phyloP scores from a whole-genome alignment of 495 filamentous ascomycete genomes.

The Talaromyces adpressus region DNA sequence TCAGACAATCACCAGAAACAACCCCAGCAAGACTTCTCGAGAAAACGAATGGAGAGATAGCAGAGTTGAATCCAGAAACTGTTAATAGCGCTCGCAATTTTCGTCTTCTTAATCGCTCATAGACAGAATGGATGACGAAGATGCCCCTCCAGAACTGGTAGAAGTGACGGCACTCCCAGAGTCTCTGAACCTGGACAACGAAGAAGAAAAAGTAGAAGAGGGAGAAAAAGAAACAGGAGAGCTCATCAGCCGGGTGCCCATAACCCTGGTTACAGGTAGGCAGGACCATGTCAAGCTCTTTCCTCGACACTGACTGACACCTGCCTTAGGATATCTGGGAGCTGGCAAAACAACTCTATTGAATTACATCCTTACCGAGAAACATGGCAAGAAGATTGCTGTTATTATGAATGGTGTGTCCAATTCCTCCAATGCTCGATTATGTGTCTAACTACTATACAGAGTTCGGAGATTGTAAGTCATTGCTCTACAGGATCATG shows the following conservation, averaged over 20 bases:
- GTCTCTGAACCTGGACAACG: slow-evolving; percentile 15
- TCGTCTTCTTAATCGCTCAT: neutral
- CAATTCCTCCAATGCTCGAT: neutral
- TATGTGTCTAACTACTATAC: slow-evolving; percentile 8
- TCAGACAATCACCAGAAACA: neutral
- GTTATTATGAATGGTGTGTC: slow-evolving; percentile 87
- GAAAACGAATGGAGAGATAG: neutral
- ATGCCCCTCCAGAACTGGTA: slow-evolving; percentile 68
- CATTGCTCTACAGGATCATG: neutral
- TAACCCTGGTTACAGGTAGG: slow-evolving; percentile 88
- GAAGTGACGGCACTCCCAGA: slow-evolving; percentile 36
- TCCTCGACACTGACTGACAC: slow-evolving; percentile 26
- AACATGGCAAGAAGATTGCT: slow-evolving; percentile 94
- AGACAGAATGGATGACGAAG: slow-evolving; percentile 51
- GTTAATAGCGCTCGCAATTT: too few relatives aligned
- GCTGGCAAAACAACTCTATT: slow-evolving; percentile 93
- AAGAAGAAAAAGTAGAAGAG: neutral
- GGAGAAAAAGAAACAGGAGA: slow-evolving; percentile 28
- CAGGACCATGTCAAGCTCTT: slow-evolving; percentile 4
- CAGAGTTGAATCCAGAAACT: too few relatives aligned
- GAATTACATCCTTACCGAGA: slow-evolving; percentile 89
- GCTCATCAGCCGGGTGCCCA: slow-evolving; percentile 61
- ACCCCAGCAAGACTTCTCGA: neutral
- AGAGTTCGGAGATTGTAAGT: slow-evolving; percentile 94
- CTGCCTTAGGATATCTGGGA: slow-evolving; percentile 65